A percentile compares a stretch with the other conserved stretches of the same genome.
These are phyloP conservation scores for Hirschfeldia incana DNA, from an alignment of 345 rosid species.

Conservation along the genomic window DNA sequence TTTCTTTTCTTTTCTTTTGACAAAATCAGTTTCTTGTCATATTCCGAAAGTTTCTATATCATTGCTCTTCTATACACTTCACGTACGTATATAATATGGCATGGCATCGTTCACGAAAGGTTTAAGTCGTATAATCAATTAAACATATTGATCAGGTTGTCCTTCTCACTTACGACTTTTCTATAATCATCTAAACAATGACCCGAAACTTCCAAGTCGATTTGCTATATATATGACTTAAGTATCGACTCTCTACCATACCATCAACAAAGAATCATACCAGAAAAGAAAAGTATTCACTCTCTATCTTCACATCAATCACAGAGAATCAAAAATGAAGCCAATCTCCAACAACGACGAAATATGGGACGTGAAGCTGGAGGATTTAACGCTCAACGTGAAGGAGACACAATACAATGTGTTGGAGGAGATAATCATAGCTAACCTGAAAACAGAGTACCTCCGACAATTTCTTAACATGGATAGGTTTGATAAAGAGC, in stretches of 20 bases:
- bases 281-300: neutral
- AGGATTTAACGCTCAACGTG: slow-evolving; percentile 64
- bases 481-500: slow-evolving; percentile 47
- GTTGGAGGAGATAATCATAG: slow-evolving; percentile 51
- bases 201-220: neutral
- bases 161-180: slow-evolving; percentile 6
- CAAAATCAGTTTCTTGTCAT: neutral
- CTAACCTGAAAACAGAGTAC: slow-evolving; percentile 61
- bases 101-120: slow-evolving; percentile 13
- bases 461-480: slow-evolving; percentile 46
- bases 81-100: slow-evolving; percentile 4
- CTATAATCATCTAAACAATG: slow-evolving; percentile 3
- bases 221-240: slow-evolving; percentile 25
- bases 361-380: slow-evolving; percentile 46
- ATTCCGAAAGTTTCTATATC: neutral
- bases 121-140: slow-evolving; percentile 9
- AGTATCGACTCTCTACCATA: slow-evolving; percentile 12
- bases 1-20: neutral
- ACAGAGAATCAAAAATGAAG: slow-evolving; percentile 30
- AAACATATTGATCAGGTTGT: neutral
- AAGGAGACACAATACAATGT: slow-evolving; percentile 50
- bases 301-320: neutral
- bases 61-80: neutral
- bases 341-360: slow-evolving; percentile 18
- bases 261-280: neutral